phyloP scores from a whole-genome alignment of 345 rosid species.

The Conringia planisiliqua region DNA sequence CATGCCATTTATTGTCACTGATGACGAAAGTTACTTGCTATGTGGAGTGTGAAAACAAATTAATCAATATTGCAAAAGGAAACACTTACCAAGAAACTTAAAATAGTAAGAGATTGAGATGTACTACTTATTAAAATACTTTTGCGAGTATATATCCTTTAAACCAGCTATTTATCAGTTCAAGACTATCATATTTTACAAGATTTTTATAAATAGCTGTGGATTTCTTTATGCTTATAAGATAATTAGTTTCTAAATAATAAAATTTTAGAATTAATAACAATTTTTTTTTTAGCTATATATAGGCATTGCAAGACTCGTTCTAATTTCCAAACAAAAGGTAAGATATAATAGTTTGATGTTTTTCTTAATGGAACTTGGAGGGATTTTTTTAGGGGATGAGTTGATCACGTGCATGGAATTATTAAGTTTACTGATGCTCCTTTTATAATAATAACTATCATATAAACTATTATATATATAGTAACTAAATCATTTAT shows the following conservation, averaged over 20 bases:
- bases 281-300: no score
- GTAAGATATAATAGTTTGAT: no score
- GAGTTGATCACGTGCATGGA: no score
- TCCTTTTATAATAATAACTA: no score
- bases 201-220: not conserved
- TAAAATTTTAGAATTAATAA: not conserved
- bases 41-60: not conserved
- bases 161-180: not conserved
- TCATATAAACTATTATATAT: no score
- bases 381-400: no score
- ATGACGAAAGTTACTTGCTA: not conserved
- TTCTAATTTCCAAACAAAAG: no score
- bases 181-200: not conserved
- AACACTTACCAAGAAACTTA: not conserved
- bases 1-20: slow-evolving; percentile 26
- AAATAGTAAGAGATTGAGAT: not conserved
- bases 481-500: no score
- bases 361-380: no score
- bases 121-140: not conserved
- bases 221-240: not conserved
- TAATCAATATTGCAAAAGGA: not conserved
- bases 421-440: no score
- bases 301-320: no score
- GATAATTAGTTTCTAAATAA: not conserved
- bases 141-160: not conserved